These are phyloP conservation scores for Flaveria sonorensis DNA, from an alignment of 129 eudicot species.

Conservation along the genomic window DNA sequence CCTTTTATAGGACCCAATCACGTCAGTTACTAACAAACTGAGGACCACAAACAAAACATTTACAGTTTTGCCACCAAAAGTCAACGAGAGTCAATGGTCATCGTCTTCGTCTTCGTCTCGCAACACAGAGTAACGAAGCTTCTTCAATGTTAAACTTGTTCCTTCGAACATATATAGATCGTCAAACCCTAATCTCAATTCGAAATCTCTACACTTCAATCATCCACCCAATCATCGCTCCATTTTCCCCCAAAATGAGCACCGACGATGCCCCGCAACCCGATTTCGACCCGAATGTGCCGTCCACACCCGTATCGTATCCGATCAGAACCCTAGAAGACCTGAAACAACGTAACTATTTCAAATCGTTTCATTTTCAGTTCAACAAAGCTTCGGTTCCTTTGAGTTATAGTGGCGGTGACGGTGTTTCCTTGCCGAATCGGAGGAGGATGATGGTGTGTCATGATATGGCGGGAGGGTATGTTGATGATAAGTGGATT, in stretches of 20 bases:
- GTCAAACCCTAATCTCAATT: slow-evolving; percentile 39
- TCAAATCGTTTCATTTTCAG: slow-evolving; percentile 70
- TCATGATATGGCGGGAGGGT: slow-evolving; percentile 95
- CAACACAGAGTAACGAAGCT: slow-evolving; percentile 8
- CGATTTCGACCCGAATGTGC: slow-evolving; percentile 57
- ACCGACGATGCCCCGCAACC: slow-evolving; percentile 32
- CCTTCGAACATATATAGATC: slow-evolving; percentile 43
- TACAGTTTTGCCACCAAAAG: not conserved
- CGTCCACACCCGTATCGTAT: slow-evolving; percentile 63
- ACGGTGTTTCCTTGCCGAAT: slow-evolving; percentile 45
- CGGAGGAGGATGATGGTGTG: slow-evolving; percentile 76
- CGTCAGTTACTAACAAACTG: not conserved
- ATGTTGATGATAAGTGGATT: slow-evolving; percentile 72
- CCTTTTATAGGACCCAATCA: not conserved
- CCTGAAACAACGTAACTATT: slow-evolving; percentile 59
- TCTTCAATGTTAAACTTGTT: slow-evolving; percentile 32
- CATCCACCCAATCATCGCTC: slow-evolving; percentile 29
- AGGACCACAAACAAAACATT: not conserved
- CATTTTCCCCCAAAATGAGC: slow-evolving; percentile 34
- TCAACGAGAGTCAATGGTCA: not conserved
- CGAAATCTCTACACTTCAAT: slow-evolving; percentile 37
- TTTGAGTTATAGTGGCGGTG: slow-evolving; percentile 16
- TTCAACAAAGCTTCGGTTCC: slow-evolving; percentile 61
- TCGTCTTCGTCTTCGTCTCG: not conserved
- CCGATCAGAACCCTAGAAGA: slow-evolving; percentile 69